phyloP scores from a whole-genome alignment of 371 early-diverging fungal genomes.

The Sporodiniella umbellata region DNA sequence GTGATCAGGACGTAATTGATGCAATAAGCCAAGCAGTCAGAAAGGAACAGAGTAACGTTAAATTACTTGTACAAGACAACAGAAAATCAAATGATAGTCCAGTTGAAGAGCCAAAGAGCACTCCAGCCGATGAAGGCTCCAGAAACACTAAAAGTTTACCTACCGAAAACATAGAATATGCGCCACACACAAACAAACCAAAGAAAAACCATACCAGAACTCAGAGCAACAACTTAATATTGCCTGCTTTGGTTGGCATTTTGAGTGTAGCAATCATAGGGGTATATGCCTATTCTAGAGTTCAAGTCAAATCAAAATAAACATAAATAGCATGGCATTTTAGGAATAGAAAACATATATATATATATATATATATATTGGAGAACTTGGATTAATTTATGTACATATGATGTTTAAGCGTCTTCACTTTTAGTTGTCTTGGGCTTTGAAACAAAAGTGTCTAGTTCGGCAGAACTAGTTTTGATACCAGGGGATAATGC shows the following conservation, averaged over 20 bases:
- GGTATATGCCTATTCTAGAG: constrained; percentile 35
- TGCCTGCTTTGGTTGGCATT: constrained; percentile 44
- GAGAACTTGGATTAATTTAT: no score
- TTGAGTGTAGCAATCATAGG: constrained; percentile 43
- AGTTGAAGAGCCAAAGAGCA: no score
- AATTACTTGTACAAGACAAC: constrained; percentile 59
- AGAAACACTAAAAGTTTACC: neutral
- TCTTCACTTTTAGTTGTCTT: no score
- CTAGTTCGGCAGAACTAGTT: constrained; percentile 1
- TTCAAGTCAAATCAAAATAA: neutral
- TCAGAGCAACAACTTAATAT: constrained; percentile 25
- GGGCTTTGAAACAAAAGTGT: neutral
- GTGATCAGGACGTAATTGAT: constrained; percentile 76
- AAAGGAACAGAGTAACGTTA: constrained; percentile 66
- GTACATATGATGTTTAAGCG: no score
- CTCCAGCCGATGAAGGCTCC: no score
- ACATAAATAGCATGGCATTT: no score
- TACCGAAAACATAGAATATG: no score
- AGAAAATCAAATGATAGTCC: neutral
- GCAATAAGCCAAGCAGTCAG: constrained; percentile 75
- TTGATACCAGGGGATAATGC: constrained; percentile 25
- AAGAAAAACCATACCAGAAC: neutral
- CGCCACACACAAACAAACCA: no score
- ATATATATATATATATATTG: no score
- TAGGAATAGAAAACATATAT: no score